Percentiles rank a stretch among this genome's conserved stretches.
These are phyloP conservation scores for Candolleomyces eurysporus DNA, from an alignment of 768 basidiomycete genomes.

Conservation along the genomic window DNA sequence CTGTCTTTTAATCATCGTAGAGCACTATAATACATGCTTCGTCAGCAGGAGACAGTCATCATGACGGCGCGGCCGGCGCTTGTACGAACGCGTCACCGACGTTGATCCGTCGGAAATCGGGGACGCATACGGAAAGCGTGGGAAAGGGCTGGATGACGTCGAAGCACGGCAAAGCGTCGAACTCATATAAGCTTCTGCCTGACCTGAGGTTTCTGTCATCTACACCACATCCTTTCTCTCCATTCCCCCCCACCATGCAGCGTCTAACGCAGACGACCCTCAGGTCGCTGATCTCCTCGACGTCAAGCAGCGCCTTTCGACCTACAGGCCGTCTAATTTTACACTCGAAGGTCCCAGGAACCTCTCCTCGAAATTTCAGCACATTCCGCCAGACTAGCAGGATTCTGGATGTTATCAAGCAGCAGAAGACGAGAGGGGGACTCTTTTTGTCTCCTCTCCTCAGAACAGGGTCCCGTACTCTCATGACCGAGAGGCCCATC, in stretches of 20 bases:
- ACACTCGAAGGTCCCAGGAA: background rate
- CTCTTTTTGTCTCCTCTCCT: constrained; percentile 19
- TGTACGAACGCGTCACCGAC: too few species aligned
- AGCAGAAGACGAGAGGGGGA: constrained; percentile 19
- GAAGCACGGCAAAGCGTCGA: background rate
- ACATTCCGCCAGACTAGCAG: constrained; percentile 26
- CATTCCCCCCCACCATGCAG: constrained; percentile 5
- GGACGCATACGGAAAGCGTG: too few species aligned
- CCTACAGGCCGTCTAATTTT: constrained; percentile 1
- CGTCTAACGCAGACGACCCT: constrained; percentile 5
- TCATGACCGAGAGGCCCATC: constrained; percentile 43
- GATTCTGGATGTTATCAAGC: constrained; percentile 24
- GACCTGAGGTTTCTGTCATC: too few species aligned
- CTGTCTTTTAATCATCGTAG: too few species aligned
- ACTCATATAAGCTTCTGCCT: background rate
- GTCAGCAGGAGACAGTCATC: too few species aligned
- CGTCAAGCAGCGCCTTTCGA: background rate
- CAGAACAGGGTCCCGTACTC: constrained; percentile 37
- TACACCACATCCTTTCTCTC: background rate
- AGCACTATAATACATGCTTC: too few species aligned
- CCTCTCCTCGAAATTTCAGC: constrained; percentile 18
- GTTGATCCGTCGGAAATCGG: too few species aligned
- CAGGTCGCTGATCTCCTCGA: background rate
- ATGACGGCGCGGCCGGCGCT: too few species aligned
- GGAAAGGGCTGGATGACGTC: background rate